Conservation (phyloP, 2,329 filamentous ascomycete species). For the Cordyceps pruinosa region DNA sequence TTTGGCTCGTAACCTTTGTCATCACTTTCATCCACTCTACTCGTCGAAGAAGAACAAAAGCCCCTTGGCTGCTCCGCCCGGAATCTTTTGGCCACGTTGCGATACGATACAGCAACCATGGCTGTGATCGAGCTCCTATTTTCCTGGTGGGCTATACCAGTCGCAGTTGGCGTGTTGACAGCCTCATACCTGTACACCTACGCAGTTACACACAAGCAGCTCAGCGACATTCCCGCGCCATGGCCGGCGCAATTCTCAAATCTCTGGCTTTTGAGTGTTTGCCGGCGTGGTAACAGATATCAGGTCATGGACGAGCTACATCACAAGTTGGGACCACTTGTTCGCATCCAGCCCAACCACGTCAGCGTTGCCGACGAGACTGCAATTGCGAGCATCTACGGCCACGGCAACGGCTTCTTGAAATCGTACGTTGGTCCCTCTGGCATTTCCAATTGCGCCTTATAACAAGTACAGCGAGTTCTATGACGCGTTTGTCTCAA, state of each 20-base stretch:
- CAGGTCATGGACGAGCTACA: slow-evolving; percentile 63
- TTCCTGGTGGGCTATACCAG: slow-evolving; percentile 41
- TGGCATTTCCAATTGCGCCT: fast-evolving
- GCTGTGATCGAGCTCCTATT: slow-evolving; percentile 24
- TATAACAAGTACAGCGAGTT: slow-evolving; percentile 53
- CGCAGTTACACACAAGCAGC: slow-evolving; percentile 44
- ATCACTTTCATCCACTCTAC: neutral
- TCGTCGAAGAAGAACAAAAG: neutral
- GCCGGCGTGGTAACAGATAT: slow-evolving; percentile 60
- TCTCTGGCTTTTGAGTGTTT: slow-evolving; percentile 67
- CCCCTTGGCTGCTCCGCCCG: neutral
- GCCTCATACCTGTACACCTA: slow-evolving; percentile 54
- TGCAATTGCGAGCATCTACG: slow-evolving; percentile 73
- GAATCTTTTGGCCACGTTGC: neutral
- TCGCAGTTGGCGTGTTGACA: slow-evolving; percentile 41
- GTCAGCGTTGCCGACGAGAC: slow-evolving; percentile 72
- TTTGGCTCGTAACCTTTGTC: neutral
- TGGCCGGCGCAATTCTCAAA: slow-evolving; percentile 63
- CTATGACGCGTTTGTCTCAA: slow-evolving; percentile 88
- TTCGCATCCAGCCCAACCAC: slow-evolving; percentile 79
- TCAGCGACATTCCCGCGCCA: slow-evolving; percentile 53
- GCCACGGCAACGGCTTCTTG: slow-evolving; percentile 69
- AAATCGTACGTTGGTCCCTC: slow-evolving; percentile 48
- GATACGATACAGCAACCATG: slow-evolving; percentile 18
- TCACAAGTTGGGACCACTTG: slow-evolving; percentile 68